phyloP scores from a whole-genome alignment of 495 filamentous ascomycete species.

The Lasiosphaeria hispida region DNA sequence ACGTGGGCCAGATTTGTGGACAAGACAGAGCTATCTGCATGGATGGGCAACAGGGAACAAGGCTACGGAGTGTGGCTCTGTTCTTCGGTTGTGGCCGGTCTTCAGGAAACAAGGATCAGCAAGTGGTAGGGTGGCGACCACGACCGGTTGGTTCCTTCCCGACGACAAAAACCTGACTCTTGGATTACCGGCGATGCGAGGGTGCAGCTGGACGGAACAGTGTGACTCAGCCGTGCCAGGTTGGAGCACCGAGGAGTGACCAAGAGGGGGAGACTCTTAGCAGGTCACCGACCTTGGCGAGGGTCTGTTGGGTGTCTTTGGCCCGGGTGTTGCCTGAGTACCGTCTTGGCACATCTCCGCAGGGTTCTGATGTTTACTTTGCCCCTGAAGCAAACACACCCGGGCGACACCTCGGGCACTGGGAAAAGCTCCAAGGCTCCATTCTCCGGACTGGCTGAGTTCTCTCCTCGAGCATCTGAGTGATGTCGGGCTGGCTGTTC shows the following conservation, averaged over 20 bases:
- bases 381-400: constrained; percentile 1
- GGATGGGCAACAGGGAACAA: no score
- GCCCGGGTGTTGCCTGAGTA: neutral
- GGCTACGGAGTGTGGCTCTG: neutral
- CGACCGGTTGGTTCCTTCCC: constrained; percentile 1
- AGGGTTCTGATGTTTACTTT: constrained; percentile 4
- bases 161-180: neutral
- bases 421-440: constrained; percentile 2
- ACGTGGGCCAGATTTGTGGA: no score
- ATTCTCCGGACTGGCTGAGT: constrained; percentile 2
- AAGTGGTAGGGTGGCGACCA: neutral
- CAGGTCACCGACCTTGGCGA: neutral
- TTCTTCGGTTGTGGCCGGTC: constrained; percentile 1
- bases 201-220: constrained; percentile 2
- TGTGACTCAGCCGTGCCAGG: neutral
- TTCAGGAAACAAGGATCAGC: neutral
- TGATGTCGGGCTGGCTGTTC: no score
- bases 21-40: no score
- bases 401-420: neutral
- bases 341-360: constrained; percentile 1
- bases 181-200: neutral
- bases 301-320: neutral
- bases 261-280: neutral
- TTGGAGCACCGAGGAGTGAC: constrained; percentile 1
- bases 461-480: no score